A percentile compares a stretch with the other conserved stretches of the same genome.
phyloP scores from a whole-genome alignment of 1,284 basidiomycete genomes.

The Fomitiporia mediterranea region DNA sequence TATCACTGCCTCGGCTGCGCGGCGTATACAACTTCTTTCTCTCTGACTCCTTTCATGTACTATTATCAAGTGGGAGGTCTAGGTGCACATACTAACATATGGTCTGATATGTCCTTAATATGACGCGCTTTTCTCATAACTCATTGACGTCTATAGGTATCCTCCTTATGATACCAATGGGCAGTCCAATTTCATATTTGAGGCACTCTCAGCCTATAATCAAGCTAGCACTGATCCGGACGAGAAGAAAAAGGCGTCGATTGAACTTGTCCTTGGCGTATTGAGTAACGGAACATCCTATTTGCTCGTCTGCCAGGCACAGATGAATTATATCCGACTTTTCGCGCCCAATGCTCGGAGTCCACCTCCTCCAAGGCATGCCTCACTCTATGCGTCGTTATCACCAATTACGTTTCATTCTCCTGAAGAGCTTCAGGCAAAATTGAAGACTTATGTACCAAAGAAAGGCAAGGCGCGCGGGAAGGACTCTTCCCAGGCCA shows the following conservation, averaged over 20 bases:
- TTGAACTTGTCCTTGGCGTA: constrained; percentile 30
- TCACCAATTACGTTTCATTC: constrained; percentile 32
- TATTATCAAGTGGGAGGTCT: constrained; percentile 34
- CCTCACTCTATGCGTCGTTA: constrained; percentile 29
- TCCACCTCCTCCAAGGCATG: constrained; percentile 9
- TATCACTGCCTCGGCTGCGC: too few species aligned
- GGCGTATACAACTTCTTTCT: background rate
- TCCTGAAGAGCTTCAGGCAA: constrained; percentile 25
- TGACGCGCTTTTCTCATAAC: too few species aligned
- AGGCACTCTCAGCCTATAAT: background rate
- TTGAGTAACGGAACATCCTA: constrained; percentile 31
- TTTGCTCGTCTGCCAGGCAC: constrained; percentile 27
- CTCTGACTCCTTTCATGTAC: background rate
- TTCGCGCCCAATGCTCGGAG: constrained; percentile 5
- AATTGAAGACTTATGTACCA: constrained; percentile 27
- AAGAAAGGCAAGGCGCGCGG: constrained; percentile 21
- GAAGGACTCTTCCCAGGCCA: constrained; percentile 30
- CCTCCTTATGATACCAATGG: constrained; percentile 16
- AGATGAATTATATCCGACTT: constrained; percentile 15
- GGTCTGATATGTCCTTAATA: too few species aligned
- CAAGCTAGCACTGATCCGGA: constrained; percentile 7
- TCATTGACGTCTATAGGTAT: too few species aligned
- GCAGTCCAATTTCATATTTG: constrained; percentile 12
- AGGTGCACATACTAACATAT: constrained; percentile 24
- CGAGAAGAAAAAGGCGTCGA: constrained; percentile 10